Base-by-base conservation (phyloP, 805 yeast genomes). In the Sporopachydermia lactativora region DNA sequence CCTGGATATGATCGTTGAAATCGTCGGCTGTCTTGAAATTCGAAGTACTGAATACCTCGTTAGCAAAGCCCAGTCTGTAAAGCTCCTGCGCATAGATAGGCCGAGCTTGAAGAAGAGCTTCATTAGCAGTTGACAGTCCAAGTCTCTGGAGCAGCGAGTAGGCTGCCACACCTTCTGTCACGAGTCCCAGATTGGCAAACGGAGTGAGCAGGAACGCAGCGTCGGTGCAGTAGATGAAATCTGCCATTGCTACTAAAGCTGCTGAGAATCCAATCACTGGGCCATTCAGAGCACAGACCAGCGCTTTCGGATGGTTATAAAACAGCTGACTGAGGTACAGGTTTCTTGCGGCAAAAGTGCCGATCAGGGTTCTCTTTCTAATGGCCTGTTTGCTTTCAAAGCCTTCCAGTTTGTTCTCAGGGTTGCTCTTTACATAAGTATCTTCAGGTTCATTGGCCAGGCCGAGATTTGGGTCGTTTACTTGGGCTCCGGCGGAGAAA, bases 401-500 rank as follows among this genome's bases (percentile, higher is more conserved):
- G 2, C 52, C 45, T 13, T 61, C 57, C 44, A 43, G 31, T 37
- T 13, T 28, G 18, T 8, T 19, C 11, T 39, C 5, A 35, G n/a
- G 17, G 43, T 47, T 34, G 48, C 37, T 37, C 18, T 42, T 50
- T 37, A 51, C 55, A 6, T 49, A 52, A n/a, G 37, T 35, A 15
- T 35, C 37, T 18, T n/a, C 39, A 13, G 39, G 31, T 6, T 36
- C 19, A 14, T 8, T 8, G 8, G 31, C 8, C n/a, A 52, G 39
- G 41, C 62, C 43, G 0, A 64, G 58, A 40, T 46, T 52, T 24
- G 31, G n/a, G 36, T 60, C 66, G 39, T 62, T 66, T 40, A 81
- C 71, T 53, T 84, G 77, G 15, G 95, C 96, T 17, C 96, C 96
- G 4, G 94, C 81, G 17, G 85, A 75, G 57, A 84, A 85, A 55